Percentiles rank a stretch among this genome's conserved stretches.
Evolutionary conservation across 371 early-diverging fungal species (phyloP).

Genomic region (Lichtheimia ramosa): DNA sequence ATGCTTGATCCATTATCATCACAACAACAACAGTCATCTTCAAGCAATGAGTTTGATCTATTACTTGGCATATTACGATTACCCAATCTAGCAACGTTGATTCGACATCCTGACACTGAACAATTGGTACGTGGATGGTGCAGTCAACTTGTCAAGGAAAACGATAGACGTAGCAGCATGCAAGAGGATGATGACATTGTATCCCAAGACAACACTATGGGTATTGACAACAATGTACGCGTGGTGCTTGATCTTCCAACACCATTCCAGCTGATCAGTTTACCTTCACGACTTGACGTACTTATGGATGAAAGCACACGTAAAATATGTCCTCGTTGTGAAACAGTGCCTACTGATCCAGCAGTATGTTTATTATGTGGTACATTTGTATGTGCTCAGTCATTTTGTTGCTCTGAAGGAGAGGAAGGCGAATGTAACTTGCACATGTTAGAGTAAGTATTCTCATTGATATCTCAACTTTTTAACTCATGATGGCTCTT

Average conservation of each 20-base stretch:
- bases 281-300: slow-evolving; percentile 79
- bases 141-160: slow-evolving; percentile 30
- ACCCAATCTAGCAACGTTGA: slow-evolving; percentile 20
- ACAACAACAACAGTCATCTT: background rate
- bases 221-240: background rate
- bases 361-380: slow-evolving; percentile 94
- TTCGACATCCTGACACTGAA: slow-evolving; percentile 22
- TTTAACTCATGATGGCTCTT: background rate
- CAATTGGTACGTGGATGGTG: slow-evolving; percentile 37
- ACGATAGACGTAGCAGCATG: slow-evolving; percentile 20
- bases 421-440: slow-evolving; percentile 90
- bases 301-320: slow-evolving; percentile 83
- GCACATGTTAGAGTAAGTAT: slow-evolving; percentile 76
- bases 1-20: slow-evolving; percentile 49
- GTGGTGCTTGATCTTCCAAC: slow-evolving; percentile 57
- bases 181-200: background rate
- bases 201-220: too few species aligned
- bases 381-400: slow-evolving; percentile 85
- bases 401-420: slow-evolving; percentile 90
- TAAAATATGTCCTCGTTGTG: slow-evolving; percentile 80
- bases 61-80: slow-evolving; percentile 26
- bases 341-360: slow-evolving; percentile 81
- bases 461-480: background rate
- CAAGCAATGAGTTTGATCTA: slow-evolving; percentile 28
- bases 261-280: slow-evolving; percentile 64